These are phyloP conservation scores for Colletotrichum sp. DNA, from an alignment of 2,329 filamentous ascomycete genomes.

Conservation along the genomic window DNA sequence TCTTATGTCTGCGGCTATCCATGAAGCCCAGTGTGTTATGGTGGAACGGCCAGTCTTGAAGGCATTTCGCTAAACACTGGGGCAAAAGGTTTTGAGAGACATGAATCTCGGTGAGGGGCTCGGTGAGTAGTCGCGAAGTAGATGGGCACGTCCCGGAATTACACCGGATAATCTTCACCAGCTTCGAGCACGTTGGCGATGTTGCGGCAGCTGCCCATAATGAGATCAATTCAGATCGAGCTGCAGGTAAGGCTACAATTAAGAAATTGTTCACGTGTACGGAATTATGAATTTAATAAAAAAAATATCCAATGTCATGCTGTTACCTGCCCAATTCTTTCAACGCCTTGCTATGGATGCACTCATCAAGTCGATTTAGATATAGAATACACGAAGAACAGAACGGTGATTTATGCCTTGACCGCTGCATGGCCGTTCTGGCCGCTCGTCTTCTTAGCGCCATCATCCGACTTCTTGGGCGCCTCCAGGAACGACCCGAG, in stretches of 20 bases:
- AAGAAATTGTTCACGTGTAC: too few relatives aligned
- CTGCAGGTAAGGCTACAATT: too few relatives aligned
- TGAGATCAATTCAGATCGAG: too few relatives aligned
- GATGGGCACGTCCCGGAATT: too few relatives aligned
- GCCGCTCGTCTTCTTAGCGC: not conserved
- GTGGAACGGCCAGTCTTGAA: not conserved
- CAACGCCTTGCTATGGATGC: constrained; percentile 15
- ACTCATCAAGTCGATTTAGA: not conserved
- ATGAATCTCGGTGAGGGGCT: not conserved
- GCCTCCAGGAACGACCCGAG: constrained; percentile 58
- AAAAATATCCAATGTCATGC: too few relatives aligned
- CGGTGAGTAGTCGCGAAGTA: not conserved
- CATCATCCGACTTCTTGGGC: constrained; percentile 13
- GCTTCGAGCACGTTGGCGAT: too few relatives aligned
- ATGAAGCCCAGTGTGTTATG: not conserved
- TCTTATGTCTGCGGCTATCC: not conserved
- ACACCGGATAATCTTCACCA: too few relatives aligned
- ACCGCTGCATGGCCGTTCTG: not conserved
- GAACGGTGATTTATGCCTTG: not conserved
- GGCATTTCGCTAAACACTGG: not conserved
- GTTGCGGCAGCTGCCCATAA: too few relatives aligned
- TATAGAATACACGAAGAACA: not conserved
- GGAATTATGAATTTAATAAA: too few relatives aligned
- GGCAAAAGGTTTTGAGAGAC: not conserved
- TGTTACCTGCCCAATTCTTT: not conserved